Evolutionary conservation across 1,284 basidiomycete genomes (phyloP), one percentile per base, ranked within the genome.

Genomic region (Xerocomus minutiporus): DNA sequence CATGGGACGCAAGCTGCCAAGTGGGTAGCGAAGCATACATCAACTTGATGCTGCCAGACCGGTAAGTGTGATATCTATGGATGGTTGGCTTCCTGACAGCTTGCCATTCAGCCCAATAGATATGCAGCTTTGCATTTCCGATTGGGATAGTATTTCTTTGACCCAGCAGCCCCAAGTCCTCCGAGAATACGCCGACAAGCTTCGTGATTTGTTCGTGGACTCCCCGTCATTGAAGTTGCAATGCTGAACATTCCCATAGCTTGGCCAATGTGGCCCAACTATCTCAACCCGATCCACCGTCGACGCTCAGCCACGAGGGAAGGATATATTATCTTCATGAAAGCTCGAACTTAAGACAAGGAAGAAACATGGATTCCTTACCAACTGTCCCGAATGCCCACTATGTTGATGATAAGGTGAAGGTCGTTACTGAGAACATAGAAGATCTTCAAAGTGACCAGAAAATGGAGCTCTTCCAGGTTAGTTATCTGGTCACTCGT

Each of bases 21-120:
- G 61, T 57, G 39, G 64, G 64, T 7, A 54, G 36, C 34, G 67
- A 66, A 60, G 63, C 61, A 12, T 59, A 60, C 17, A 43, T 79
- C 25, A 74, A 84, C 60, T 45, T 85, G 31, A 71, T 83, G 72
- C 67, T 86, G 56, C 84, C 83, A 40, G 76, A 83, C 59, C 74
- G 81, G 83, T 82, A 52, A 48, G 75, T 66, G 35, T 46, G 15
- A 35, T 46, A 36, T 46, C 13, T 13, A n/a, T 45, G 36, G 40
- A 51, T 36, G 46, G 35, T 34, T 49, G 41, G 28, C 44, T 50
- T 31, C 25, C 45, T 65, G 50, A 59, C 23, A 25, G 50, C 17
- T 43, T 40, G 35, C 11, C 44, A 38, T 46, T 34, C 56, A 84
- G 82, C 15, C 72, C 75, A 11, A 73, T 79, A 71, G 81, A 84